Base-by-base conservation (phyloP, 208 protist genomes). In the Blechomonas ayalai region DNA sequence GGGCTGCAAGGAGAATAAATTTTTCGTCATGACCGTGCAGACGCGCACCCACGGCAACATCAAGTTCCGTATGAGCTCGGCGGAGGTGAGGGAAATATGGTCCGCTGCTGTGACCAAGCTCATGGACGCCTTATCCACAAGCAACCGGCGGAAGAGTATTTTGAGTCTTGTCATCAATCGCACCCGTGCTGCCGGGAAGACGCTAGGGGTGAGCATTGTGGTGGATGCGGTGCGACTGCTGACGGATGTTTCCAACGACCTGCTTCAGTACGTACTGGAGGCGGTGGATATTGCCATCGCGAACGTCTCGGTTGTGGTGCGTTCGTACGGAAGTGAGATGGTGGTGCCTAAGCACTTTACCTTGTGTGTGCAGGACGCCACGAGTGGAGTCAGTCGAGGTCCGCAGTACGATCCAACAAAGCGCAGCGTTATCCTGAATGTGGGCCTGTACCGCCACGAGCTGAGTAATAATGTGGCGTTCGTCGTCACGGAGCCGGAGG, bases 201-300 rank as follows among this genome's bases (percentile, higher is more conserved):
- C 49, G 8, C 54, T 89, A 10, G 55, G 69, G 13, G 75, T 92
- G n/a, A 63, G 65, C 37, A 80, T 93, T 25, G 58, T 44, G 4
- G 67, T 93, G 26, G 68, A 75, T 40, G 39, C 67, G n/a, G 55
- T 55, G 2, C 56, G 44, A 8, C 41, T 80, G 10, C 47, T 90
- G 18, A 64, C 59, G 6, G 57, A 77, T 39, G 56, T 92, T 31
- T 64, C 67, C 27, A 68, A 87, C 36, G 46, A 80, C 20, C 46
- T 93, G 39, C 50, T 88, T 18, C 76, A 87, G 58, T 89, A 90
- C 58, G 60, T 82, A 7, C 59, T 74, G 4, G 85, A 93, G 63
- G 85, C 85, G 1, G 72, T 93, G 15, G 74, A 89, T 46, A 52
- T 60, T 12, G 73, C 65, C 18, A 61, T 89, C 32, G 62, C 55